Evolutionary conservation across 306 rosid genomes (phyloP), one percentile per base, ranked within the genome.

Genomic region (Astragalus membranaceus): DNA sequence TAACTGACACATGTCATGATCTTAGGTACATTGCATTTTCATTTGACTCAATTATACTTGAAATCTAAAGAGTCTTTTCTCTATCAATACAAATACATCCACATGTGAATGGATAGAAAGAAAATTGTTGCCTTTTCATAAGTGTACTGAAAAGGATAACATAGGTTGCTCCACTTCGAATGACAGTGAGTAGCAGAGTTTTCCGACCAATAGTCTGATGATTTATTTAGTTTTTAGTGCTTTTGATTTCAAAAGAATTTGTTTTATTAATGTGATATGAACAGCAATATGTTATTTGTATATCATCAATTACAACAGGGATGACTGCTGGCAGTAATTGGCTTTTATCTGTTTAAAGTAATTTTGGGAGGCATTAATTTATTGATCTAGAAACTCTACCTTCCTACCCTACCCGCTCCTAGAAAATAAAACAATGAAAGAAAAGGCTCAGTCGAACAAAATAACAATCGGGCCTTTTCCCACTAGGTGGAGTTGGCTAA

Each of bases 71-170:
- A 17, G 35, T 47, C 15, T 69, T 42, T 69, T 51, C 43, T 53
- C 15, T 53, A 33, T 67, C 62, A 57, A 30, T 11, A 46, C 35
- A 70, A 62, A 62, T 76, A 30, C 76, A 69, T 60, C 43, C 17
- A 51, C 32, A 48, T 36, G 36, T 56, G 48, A 62, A 75, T 67
- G 69, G 49, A 55, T 47, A 36, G 54, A 49, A 7, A 67, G 36
- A 50, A 67, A 65, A 4, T 37, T 56, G 13, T 23, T 17, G 16
- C 15, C 52, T 32, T 43, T 54, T 61, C 63, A 39, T 59, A 68
- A 36, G 15, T 58, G 55, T 48, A 48, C 14, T 29, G 48, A 51
- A 67, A 50, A 59, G 35, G 52, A 70, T 53, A 32, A 20, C 55
- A 70, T 55, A 56, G 61, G 68, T 36, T 55, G 47, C 65, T 62